Percentiles rank a stretch among this genome's conserved stretches.
Evolutionary conservation across 2,329 filamentous ascomycete genomes (phyloP).

Genomic region (Beauveria caledonica): DNA sequence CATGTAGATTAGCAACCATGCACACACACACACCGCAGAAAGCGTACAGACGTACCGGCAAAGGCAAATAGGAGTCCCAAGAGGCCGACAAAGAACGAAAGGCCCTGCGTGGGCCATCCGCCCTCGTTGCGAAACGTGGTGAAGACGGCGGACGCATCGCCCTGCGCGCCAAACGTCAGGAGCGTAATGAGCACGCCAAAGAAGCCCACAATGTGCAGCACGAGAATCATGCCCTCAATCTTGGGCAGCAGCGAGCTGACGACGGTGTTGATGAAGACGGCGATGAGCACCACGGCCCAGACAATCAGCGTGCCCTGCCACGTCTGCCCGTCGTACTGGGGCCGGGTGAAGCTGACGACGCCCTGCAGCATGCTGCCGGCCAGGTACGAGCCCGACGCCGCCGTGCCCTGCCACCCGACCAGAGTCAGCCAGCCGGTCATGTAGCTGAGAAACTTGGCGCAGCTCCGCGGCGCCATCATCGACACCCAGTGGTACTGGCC

Average conservation of each 20-base stretch:
- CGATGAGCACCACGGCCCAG: conserved; percentile 33
- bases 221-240: conserved; percentile 33
- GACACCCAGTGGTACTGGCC: conserved; percentile 56
- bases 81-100: conserved; percentile 3
- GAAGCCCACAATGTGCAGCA: conserved; percentile 37
- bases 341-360: conserved; percentile 31
- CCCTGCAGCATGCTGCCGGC: conserved; percentile 40
- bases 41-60: neutral
- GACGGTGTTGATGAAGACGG: conserved; percentile 30
- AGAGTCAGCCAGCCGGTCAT: conserved; percentile 40
- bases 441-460: conserved; percentile 47
- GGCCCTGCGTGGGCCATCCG: conserved; percentile 4
- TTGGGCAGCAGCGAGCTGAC: conserved; percentile 23
- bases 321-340: conserved; percentile 23
- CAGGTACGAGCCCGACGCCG: conserved; percentile 30
- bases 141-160: conserved; percentile 21
- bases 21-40: neutral
- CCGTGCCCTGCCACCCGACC: conserved; percentile 35
- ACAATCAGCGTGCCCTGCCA: conserved; percentile 24
- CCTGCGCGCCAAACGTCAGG: conserved; percentile 21
- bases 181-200: conserved; percentile 32
- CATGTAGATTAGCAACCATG: neutral
- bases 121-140: conserved; percentile 6
- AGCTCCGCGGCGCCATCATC: conserved; percentile 37
- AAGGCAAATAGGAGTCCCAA: conserved; percentile 3